These are phyloP conservation scores for Bothriochloa decipiens DNA, from an alignment of 176 grass and related monocot species.

Conservation along the genomic window DNA sequence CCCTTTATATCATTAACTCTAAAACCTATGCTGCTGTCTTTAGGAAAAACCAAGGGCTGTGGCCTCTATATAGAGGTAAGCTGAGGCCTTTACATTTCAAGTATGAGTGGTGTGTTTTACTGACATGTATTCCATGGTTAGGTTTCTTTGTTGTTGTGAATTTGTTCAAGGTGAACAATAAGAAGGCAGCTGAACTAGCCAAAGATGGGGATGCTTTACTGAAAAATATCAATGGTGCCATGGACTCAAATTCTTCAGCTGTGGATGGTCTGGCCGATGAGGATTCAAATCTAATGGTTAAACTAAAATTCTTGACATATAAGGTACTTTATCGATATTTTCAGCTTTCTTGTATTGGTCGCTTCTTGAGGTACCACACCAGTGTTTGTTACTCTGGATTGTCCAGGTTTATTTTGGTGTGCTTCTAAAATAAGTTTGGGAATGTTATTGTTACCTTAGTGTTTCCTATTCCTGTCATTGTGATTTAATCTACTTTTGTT, in stretches of 20 bases:
- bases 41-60: conserved; percentile 90
- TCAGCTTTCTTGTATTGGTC: conserved; percentile 24
- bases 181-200: conserved; percentile 66
- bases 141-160: conserved; percentile 97
- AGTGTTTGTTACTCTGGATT: conserved; percentile 17
- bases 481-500: neutral
- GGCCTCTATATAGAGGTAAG: conserved; percentile 98
- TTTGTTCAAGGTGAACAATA: conserved; percentile 82
- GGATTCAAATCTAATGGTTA: conserved; percentile 97
- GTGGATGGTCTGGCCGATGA: conserved; percentile 73
- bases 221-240: conserved; percentile 66
- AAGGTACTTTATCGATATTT: conserved; percentile 60
- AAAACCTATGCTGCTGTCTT: conserved; percentile 32
- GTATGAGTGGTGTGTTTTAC: conserved; percentile 17
- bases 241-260: conserved; percentile 54
- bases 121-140: conserved; percentile 52
- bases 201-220: conserved; percentile 70
- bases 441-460: neutral
- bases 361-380: conserved; percentile 20
- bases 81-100: conserved; percentile 28
- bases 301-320: conserved; percentile 97
- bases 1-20: conserved; percentile 33
- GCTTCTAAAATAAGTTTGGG: conserved; percentile 15
- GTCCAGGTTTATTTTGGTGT: conserved; percentile 11
- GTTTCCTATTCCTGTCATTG: conserved; percentile 19